These are phyloP conservation scores for Dactylellina cionopaga DNA, from an alignment of 2,329 filamentous ascomycete species.

Conservation along the genomic window DNA sequence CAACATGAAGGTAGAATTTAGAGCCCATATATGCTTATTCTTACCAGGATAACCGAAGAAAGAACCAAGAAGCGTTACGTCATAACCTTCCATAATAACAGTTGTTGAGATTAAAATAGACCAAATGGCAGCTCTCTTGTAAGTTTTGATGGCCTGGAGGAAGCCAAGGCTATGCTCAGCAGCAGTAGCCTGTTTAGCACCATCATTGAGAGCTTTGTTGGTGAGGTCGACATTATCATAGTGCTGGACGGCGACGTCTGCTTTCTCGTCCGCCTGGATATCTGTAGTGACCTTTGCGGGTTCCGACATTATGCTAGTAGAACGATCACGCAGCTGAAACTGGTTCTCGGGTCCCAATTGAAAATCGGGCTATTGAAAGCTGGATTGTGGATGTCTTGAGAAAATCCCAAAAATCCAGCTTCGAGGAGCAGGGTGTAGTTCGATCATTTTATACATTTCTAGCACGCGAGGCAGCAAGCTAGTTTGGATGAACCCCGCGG, in stretches of 20 bases:
- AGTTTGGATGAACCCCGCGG: constrained; percentile 11
- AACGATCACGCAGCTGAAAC: constrained; percentile 10
- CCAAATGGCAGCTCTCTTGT: constrained; percentile 87
- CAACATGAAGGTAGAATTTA: not conserved
- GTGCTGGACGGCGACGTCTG: constrained; percentile 43
- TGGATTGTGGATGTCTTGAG: constrained; percentile 15
- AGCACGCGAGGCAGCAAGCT: not conserved
- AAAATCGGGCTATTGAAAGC: constrained; percentile 23
- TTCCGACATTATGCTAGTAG: constrained; percentile 31
- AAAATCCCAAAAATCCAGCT: constrained; percentile 16
- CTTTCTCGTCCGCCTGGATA: constrained; percentile 42
- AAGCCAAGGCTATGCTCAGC: constrained; percentile 75
- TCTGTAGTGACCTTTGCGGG: not conserved
- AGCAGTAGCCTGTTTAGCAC: constrained; percentile 60
- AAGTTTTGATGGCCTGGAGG: constrained; percentile 79
- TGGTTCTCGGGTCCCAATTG: constrained; percentile 22
- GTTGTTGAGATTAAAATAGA: constrained; percentile 85
- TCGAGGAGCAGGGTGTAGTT: constrained; percentile 19
- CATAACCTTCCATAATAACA: constrained; percentile 91
- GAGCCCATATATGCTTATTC: not conserved
- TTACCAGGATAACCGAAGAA: constrained; percentile 59
- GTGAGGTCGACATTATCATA: constrained; percentile 47
- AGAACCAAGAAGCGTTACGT: constrained; percentile 82
- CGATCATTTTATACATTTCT: constrained; percentile 45
- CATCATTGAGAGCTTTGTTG: constrained; percentile 55